A percentile compares a stretch with the other conserved stretches of the same genome.
Evolutionary conservation across 306 rosid species (phyloP).

Genomic region (Notholithocarpus densiflorus): DNA sequence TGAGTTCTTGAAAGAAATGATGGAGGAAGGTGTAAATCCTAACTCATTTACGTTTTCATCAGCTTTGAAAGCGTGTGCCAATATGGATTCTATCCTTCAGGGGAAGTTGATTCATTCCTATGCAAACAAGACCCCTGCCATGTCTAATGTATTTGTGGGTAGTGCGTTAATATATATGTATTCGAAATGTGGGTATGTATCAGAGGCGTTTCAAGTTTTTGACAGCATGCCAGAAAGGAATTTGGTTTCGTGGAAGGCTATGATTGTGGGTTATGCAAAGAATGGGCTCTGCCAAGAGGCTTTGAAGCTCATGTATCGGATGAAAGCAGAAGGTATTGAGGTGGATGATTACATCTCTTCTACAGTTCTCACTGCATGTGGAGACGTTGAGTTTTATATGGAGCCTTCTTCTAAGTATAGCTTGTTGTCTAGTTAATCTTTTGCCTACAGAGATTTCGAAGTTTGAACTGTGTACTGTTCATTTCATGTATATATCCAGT

Average conservation of each 20-base stretch:
- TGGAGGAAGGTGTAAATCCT: constrained; percentile 80
- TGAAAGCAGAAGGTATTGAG: constrained; percentile 75
- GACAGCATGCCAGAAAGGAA: constrained; percentile 78
- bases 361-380: constrained; percentile 62
- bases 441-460: constrained; percentile 7
- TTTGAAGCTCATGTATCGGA: constrained; percentile 70
- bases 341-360: constrained; percentile 69
- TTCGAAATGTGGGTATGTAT: constrained; percentile 70
- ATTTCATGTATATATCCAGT: constrained; percentile 20
- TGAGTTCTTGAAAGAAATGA: constrained; percentile 62
- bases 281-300: constrained; percentile 82
- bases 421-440: constrained; percentile 41
- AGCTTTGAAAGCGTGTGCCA: constrained; percentile 81
- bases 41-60: constrained; percentile 78
- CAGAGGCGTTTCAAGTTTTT: constrained; percentile 74
- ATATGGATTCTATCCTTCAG: constrained; percentile 46
- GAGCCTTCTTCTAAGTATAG: constrained; percentile 36
- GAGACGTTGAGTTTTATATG: constrained; percentile 41
- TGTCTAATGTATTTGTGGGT: constrained; percentile 72
- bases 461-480: constrained; percentile 7
- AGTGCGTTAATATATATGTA: constrained; percentile 83
- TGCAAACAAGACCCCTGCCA: constrained; percentile 71
- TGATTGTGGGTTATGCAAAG: constrained; percentile 79
- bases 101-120: constrained; percentile 74
- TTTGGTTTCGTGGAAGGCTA: constrained; percentile 85